Percentiles rank a stretch among this genome's conserved stretches.
These are phyloP conservation scores for Coniella lustricola DNA, from an alignment of 2,329 filamentous ascomycete species.

Conservation along the genomic window DNA sequence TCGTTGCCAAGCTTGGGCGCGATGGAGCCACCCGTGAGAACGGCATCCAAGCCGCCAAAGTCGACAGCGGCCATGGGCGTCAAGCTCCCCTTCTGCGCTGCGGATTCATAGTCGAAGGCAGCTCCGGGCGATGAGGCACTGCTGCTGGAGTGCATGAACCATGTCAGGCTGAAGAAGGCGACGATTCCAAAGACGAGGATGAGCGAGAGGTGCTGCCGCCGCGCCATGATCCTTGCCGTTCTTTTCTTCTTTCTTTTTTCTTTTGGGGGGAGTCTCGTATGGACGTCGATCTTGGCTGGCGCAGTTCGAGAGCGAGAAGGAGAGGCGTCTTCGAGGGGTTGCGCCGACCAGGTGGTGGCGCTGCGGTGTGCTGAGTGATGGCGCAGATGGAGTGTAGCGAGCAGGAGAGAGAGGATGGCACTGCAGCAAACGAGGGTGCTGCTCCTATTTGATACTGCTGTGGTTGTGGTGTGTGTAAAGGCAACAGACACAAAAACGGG, in stretches of 20 bases:
- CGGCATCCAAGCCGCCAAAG: slow-evolving; percentile 37
- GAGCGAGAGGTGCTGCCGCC: slow-evolving; percentile 45
- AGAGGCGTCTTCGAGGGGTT: no score
- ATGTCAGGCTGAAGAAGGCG: slow-evolving; percentile 50
- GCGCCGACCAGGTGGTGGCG: no score
- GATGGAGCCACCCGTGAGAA: slow-evolving; percentile 63
- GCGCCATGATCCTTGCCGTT: slow-evolving; percentile 36
- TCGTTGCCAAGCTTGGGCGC: slow-evolving; percentile 78
- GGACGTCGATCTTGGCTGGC: no score
- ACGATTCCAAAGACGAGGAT: slow-evolving; percentile 48
- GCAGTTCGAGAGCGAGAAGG: no score
- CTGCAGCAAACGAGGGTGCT: no score
- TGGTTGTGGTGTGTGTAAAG: no score
- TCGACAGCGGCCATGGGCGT: slow-evolving; percentile 14
- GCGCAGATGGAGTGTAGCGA: no score
- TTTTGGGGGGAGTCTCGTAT: background rate
- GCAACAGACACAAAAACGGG: no score
- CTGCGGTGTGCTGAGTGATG: no score
- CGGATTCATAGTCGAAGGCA: slow-evolving; percentile 22
- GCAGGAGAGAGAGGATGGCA: no score
- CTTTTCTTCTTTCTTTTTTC: background rate
- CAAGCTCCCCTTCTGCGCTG: slow-evolving; percentile 16
- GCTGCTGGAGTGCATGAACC: slow-evolving; percentile 42
- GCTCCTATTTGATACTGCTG: no score
- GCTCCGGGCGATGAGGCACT: slow-evolving; percentile 17